These are phyloP conservation scores for Rhynchospora breviuscula DNA, from an alignment of 176 grass and related monocot species.

Conservation along the genomic window DNA sequence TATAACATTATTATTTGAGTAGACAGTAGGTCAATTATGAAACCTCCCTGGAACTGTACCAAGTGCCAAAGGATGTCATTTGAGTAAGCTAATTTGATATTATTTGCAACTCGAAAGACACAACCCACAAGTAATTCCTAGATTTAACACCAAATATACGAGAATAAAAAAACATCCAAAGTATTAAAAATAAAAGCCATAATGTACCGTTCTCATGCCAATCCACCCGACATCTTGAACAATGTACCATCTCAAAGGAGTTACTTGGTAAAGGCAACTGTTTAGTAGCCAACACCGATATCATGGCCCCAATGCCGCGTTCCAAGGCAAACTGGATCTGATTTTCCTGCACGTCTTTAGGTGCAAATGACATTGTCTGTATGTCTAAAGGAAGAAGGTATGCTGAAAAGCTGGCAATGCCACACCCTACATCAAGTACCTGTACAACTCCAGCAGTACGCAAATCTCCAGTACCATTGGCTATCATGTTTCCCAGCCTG, in stretches of 20 bases:
- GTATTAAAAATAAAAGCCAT: constrained; percentile 3
- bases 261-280: constrained; percentile 72
- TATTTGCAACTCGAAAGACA: background rate
- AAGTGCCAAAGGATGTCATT: background rate
- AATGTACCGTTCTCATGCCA: constrained; percentile 91
- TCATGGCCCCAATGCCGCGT: constrained; percentile 87
- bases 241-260: constrained; percentile 98
- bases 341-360: constrained; percentile 97
- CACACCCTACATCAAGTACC: constrained; percentile 87
- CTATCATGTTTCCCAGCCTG: constrained; percentile 92
- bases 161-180: background rate
- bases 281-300: constrained; percentile 85
- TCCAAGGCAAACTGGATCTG: constrained; percentile 97
- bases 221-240: constrained; percentile 91
- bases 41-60: background rate
- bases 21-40: constrained; percentile 5
- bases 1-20: background rate
- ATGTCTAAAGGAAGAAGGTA: constrained; percentile 80
- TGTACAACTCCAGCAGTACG: constrained; percentile 75
- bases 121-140: background rate
- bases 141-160: background rate
- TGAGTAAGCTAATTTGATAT: background rate
- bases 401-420: constrained; percentile 91
- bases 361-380: constrained; percentile 93
- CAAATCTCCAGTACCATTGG: constrained; percentile 76